Conservation (phyloP, 2,329 filamentous ascomycete species). For the Aspergillus sojae region DNA sequence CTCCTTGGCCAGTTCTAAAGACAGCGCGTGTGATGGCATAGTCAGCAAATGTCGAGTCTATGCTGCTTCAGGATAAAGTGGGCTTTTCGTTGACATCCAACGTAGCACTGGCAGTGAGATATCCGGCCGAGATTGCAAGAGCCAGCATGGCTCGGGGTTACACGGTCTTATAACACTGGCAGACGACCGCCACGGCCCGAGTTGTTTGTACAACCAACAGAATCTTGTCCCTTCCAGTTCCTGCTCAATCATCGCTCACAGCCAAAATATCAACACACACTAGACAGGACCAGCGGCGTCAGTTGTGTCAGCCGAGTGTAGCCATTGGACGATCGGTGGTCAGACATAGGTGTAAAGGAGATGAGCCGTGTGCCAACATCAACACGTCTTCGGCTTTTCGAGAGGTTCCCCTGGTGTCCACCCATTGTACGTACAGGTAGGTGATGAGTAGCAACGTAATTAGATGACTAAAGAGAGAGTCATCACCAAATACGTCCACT, state of each 20-base stretch:
- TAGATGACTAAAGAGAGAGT: background rate
- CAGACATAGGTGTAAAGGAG: background rate
- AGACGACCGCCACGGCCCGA: conserved; percentile 3
- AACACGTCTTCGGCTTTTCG: background rate
- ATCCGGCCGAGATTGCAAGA: background rate
- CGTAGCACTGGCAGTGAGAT: background rate
- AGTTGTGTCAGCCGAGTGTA: background rate
- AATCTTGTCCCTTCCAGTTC: background rate
- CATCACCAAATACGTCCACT: background rate
- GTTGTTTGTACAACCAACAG: background rate
- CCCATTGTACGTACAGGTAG: background rate
- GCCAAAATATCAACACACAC: background rate
- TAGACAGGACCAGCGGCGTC: background rate
- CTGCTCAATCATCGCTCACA: background rate
- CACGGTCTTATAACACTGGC: background rate
- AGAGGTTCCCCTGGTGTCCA: background rate
- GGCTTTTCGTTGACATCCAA: background rate
- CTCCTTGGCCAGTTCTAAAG: background rate
- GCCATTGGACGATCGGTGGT: background rate
- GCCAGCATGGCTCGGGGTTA: background rate
- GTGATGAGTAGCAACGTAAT: background rate
- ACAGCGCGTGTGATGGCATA: too few species aligned
- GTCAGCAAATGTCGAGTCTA: background rate
- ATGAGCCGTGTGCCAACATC: background rate
- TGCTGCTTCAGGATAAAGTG: background rate